Conservation (phyloP, 2,329 filamentous ascomycete species). For the Didymella arachidicola region DNA sequence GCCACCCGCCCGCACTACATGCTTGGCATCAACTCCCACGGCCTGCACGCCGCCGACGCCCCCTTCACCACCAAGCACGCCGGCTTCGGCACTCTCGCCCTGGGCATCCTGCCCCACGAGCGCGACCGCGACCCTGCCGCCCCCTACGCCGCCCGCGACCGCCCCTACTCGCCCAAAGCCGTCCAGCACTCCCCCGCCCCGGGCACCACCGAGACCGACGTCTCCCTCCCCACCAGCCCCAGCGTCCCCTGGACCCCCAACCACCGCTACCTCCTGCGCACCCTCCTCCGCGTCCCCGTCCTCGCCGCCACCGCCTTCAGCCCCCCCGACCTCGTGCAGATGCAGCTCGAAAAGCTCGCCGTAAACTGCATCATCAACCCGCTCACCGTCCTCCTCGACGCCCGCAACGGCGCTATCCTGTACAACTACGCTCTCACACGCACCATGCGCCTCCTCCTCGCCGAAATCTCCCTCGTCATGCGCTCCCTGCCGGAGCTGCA, state of each 20-base stretch:
- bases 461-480: slow-evolving; percentile 78
- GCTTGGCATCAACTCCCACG: slow-evolving; percentile 71
- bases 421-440: slow-evolving; percentile 70
- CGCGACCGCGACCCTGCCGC: slow-evolving; percentile 35
- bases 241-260: slow-evolving; percentile 50
- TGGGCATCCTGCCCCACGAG: slow-evolving; percentile 61
- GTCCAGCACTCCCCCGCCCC: slow-evolving; percentile 14
- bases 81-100: slow-evolving; percentile 65
- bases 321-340: slow-evolving; percentile 69
- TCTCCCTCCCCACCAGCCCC: slow-evolving; percentile 21
- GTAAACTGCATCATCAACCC: slow-evolving; percentile 81
- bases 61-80: slow-evolving; percentile 65
- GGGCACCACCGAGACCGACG: slow-evolving; percentile 26
- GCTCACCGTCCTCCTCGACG: slow-evolving; percentile 79
- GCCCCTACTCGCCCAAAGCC: slow-evolving; percentile 9
- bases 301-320: slow-evolving; percentile 68
- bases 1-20: slow-evolving; percentile 76
- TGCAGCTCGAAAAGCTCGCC: slow-evolving; percentile 81
- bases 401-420: slow-evolving; percentile 74
- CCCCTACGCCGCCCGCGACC: slow-evolving; percentile 34
- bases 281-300: slow-evolving; percentile 67
- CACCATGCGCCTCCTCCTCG: slow-evolving; percentile 74
- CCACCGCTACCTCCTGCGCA: slow-evolving; percentile 69
- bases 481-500: slow-evolving; percentile 76
- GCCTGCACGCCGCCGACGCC: slow-evolving; percentile 56